A percentile compares a stretch with the other conserved stretches of the same genome.
These are phyloP conservation scores for Phycomyces blakesleeanus DNA, from an alignment of 192 early-diverging fungal genomes.

Conservation along the genomic window DNA sequence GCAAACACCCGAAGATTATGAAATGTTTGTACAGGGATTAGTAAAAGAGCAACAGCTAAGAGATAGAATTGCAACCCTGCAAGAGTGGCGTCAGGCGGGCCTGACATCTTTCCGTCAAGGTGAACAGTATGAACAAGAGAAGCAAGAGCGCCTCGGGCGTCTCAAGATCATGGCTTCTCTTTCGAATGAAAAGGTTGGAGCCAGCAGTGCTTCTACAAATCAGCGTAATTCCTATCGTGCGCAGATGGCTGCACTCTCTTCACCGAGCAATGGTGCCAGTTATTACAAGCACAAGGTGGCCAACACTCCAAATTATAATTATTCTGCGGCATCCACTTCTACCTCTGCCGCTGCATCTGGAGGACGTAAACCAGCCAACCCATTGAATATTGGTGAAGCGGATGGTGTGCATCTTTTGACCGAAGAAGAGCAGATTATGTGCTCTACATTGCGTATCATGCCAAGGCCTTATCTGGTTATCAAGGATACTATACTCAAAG, in stretches of 20 bases:
- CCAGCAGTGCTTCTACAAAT: background rate
- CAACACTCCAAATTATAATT: background rate
- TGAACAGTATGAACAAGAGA: slow-evolving; percentile 70
- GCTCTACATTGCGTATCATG: slow-evolving; percentile 78
- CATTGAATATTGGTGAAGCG: slow-evolving; percentile 73
- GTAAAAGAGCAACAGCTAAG: slow-evolving; percentile 73
- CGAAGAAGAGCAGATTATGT: slow-evolving; percentile 74
- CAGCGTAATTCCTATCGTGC: slow-evolving; percentile 42
- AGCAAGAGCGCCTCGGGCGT: slow-evolving; percentile 44
- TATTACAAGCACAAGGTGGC: slow-evolving; percentile 31
- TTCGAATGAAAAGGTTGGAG: slow-evolving; percentile 34
- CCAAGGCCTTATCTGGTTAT: slow-evolving; percentile 88
- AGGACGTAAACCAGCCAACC: slow-evolving; percentile 43
- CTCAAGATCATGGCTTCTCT: slow-evolving; percentile 20
- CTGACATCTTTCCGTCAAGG: slow-evolving; percentile 71
- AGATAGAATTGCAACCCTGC: slow-evolving; percentile 77
- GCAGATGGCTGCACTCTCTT: slow-evolving; percentile 32
- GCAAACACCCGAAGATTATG: slow-evolving; percentile 79
- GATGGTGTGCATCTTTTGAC: slow-evolving; percentile 88
- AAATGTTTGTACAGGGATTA: slow-evolving; percentile 70
- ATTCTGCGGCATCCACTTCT: slow-evolving; percentile 12
- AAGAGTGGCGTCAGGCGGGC: slow-evolving; percentile 90
- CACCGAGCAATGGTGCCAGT: slow-evolving; percentile 13
- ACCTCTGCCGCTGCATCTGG: slow-evolving; percentile 13
- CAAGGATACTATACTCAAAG: slow-evolving; percentile 86